Conservation (phyloP, 2,329 filamentous ascomycete species). For the Gaeumannomyces sp. region DNA sequence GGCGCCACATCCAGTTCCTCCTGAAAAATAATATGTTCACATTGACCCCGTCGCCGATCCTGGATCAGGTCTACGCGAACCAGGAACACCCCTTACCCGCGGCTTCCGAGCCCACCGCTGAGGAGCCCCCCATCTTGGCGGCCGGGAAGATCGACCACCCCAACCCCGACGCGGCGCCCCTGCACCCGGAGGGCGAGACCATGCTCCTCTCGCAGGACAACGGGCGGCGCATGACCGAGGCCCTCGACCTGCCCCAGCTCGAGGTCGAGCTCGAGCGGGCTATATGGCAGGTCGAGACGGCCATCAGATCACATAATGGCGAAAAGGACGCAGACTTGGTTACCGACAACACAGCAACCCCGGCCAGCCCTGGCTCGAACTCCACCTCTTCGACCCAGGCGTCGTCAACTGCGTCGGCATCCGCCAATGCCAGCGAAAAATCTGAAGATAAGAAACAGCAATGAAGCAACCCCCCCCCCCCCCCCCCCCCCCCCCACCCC, state of each 20-base stretch:
- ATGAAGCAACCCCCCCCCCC: constrained; percentile 7
- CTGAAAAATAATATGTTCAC: constrained; percentile 65
- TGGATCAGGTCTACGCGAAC: constrained; percentile 66
- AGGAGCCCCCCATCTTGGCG: constrained; percentile 17
- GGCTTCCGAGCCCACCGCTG: constrained; percentile 20
- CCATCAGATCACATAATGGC: constrained; percentile 31
- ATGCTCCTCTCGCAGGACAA: constrained; percentile 31
- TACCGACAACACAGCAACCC: neutral
- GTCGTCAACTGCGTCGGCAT: neutral
- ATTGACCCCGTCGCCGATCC: constrained; percentile 55
- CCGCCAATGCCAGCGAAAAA: neutral
- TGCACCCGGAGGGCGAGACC: constrained; percentile 31
- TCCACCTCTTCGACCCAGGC: neutral
- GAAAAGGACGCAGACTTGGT: neutral
- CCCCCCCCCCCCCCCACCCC: too few relatives aligned
- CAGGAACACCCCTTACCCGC: constrained; percentile 22
- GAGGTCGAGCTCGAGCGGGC: constrained; percentile 69
- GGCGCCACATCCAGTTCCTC: constrained; percentile 78
- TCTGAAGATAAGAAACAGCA: neutral
- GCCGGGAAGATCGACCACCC: constrained; percentile 14
- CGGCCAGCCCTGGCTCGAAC: neutral
- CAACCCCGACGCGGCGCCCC: constrained; percentile 12
- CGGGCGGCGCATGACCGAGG: constrained; percentile 32
- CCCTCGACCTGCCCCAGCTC: constrained; percentile 62
- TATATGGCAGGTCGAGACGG: constrained; percentile 59